A percentile compares a stretch with the other conserved stretches of the same genome.
phyloP scores from a whole-genome alignment of 2,329 filamentous ascomycete species.

The Setomelanomma holmii region DNA sequence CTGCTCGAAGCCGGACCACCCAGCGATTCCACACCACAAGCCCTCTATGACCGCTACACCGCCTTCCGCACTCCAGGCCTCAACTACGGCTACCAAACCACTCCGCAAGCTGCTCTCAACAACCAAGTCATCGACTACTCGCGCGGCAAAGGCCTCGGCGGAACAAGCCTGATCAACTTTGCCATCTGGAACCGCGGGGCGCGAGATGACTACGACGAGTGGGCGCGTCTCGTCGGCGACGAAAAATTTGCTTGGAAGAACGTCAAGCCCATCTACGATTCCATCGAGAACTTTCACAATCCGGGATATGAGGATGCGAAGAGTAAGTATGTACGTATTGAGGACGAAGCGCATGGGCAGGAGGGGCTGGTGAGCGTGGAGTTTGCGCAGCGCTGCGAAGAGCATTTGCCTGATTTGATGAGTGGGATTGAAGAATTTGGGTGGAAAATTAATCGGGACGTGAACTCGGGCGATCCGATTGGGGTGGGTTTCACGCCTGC shows the following conservation, averaged over 20 bases:
- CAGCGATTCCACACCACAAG: background rate
- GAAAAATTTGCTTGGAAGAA: background rate
- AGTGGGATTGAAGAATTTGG: background rate
- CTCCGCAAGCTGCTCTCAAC: background rate
- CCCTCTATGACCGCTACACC: slow-evolving; percentile 1
- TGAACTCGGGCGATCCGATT: slow-evolving; percentile 6
- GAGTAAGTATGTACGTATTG: background rate
- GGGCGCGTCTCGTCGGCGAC: background rate
- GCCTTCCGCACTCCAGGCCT: background rate
- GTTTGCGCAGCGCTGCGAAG: background rate
- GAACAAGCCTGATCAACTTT: slow-evolving; percentile 4
- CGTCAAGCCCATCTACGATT: background rate
- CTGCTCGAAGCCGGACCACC: slow-evolving; percentile 1
- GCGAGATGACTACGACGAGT: background rate
- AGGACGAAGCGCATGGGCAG: background rate
- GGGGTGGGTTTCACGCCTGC: slow-evolving; percentile 2
- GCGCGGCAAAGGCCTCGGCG: background rate
- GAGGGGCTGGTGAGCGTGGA: background rate
- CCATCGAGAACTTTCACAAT: background rate
- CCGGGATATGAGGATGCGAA: background rate
- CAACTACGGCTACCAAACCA: slow-evolving; percentile 2
- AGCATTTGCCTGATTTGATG: background rate
- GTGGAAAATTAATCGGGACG: background rate
- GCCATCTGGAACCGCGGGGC: background rate
- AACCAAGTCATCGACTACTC: background rate